Base-by-base conservation (phyloP, 1,284 basidiomycete genomes). In the Microbotryum intermedium region DNA sequence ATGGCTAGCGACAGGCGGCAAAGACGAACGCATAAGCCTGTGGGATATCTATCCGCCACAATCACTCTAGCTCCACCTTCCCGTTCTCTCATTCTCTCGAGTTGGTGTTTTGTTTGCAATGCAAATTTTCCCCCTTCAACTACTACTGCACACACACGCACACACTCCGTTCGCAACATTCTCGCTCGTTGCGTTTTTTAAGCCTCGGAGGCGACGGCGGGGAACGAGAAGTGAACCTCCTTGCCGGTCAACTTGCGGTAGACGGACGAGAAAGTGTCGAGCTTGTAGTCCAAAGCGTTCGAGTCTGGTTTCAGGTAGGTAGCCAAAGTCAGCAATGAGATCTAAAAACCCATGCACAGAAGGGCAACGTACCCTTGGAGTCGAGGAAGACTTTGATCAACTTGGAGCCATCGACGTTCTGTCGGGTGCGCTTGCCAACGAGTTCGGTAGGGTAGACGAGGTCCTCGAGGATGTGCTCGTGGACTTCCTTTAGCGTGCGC, bases 261-360 rank as follows among this genome's bases (percentile, higher is more conserved):
- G 69, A 94, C 88, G 47, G 65, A 90, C 63, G 90, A 87, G 80
- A 95, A 95, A 65, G 89, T 91, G 79, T 94, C 91, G 68, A 94
- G 82, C 85, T 99, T 99, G 88, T 99, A 97, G 83, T 98, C 95
- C 77, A 98, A 83, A 74, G 90, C 90, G 76, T 92, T 98, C 66
- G 91, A 84, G 77, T 99, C 95, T 79, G 97, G 83, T 99, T 94
- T 95, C 76, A n/a, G 18, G 56, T 62, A 5, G 18, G 16, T 11
- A 48, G 26, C 20, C 28, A 6, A 28, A 10, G 47, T 53, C 60
- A 58, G 52, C 39, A 16, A 10, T 16, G 16, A 39, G 34, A 18
- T 39, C 34, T 39, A 11, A 16, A 39, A 39, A 39, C n/a, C 6
- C 16, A 8, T 7, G 44, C 28, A 8, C 25, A 23, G 18, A 43